Base-by-base conservation (phyloP, 1,139 yeast genomes). In the Debaryomyces subglobosus region DNA sequence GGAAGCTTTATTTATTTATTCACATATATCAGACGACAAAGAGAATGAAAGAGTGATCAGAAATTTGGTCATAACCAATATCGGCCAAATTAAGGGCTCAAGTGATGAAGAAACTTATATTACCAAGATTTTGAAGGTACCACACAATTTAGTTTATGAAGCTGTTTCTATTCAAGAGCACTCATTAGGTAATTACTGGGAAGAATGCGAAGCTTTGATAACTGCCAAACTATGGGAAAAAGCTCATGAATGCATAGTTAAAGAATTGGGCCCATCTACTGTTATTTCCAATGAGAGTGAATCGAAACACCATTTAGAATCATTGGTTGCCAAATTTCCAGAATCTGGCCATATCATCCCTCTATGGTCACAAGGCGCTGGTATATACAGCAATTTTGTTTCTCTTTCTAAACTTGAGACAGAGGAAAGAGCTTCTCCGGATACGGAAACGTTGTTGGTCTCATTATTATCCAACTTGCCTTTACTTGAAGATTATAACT, bases 251-350 rank as follows among this genome's bases (percentile, higher is more conserved):
- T 71, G 82, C 0, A 70, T 89, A 4, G 60, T 82, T 3, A 60
- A 69, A 3, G 64, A 74, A 13, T 85, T 91, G 35, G 97, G 94
- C 0, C 97, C 98, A 9, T 59, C 65, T 40, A 76, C 83, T 24
- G 78, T 85, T 27, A 77, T 88, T 25, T 70, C 78, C 12, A 70
- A 77, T 48, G 68, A 74, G 7, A 62, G 67, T 4, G 58, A 64
- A 4, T 60, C 78, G 7, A 64, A 61, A 3, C 59, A 65, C 23
- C 56, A 57, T 13, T 67, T 89, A 12, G 58, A 65, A 12, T 62
- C 60, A 0, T 58, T 89, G 5, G 62, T 86, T 36, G 48, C 63
- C 1, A 55, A 67, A 55, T 79, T 87, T 62, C 84, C 86, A 4
- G 67, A 70, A 44, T 58, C 70, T 13, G 74, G 77, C 3, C 55